A percentile compares a stretch with the other conserved stretches of the same genome.
These are phyloP conservation scores for Melaleuca quinquenervia DNA, from an alignment of 345 rosid species.

Conservation along the genomic window DNA sequence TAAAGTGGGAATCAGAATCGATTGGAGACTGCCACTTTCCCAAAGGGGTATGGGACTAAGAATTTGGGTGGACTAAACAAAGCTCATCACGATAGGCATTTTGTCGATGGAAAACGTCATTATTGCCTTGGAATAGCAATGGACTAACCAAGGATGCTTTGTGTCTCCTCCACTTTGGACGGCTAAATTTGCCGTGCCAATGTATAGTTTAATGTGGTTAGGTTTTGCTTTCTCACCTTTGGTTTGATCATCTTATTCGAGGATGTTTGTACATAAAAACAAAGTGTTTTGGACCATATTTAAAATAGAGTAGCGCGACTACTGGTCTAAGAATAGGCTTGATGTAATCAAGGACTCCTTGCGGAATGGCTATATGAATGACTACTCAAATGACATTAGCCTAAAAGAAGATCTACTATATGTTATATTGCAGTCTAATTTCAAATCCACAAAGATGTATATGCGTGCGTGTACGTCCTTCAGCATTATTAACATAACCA, in stretches of 20 bases:
- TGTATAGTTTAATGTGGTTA: not conserved
- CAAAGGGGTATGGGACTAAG: conserved; percentile 52
- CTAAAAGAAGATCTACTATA: not conserved
- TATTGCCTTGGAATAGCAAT: conserved; percentile 3
- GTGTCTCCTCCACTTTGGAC: conserved; percentile 16
- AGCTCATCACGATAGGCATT: not conserved
- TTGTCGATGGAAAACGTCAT: conserved; percentile 10
- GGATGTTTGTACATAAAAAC: not conserved
- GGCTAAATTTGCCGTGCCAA: conserved; percentile 5
- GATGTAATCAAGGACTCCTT: not conserved
- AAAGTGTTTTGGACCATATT: not conserved
- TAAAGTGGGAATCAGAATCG: not conserved
- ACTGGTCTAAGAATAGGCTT: not conserved
- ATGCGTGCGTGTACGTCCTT: not conserved
- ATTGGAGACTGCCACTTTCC: conserved; percentile 31
- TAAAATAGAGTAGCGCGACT: not conserved
- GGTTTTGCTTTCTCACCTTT: not conserved
- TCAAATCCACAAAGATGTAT: not conserved
- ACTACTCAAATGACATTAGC: not conserved
- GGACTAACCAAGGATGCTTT: not conserved
- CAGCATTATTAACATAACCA: not conserved
- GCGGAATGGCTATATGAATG: not conserved
- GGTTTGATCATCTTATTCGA: too few species aligned
- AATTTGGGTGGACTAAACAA: conserved; percentile 4
- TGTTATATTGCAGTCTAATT: not conserved